phyloP scores from a whole-genome alignment of 768 basidiomycete genomes.

The Saitozyma podzolica region DNA sequence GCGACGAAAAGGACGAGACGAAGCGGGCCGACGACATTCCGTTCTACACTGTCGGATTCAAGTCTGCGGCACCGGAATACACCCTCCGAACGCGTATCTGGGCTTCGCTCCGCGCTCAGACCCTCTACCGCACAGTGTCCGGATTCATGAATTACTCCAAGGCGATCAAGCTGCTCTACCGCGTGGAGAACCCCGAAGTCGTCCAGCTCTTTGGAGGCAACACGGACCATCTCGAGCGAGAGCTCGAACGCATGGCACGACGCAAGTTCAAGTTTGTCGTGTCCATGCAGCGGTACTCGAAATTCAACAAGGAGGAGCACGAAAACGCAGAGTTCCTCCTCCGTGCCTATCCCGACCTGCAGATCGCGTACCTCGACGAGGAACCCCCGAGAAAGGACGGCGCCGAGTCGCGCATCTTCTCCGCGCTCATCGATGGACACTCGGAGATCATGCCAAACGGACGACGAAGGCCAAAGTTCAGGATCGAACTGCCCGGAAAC shows the following conservation, averaged over 20 bases:
- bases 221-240: slow-evolving; percentile 92
- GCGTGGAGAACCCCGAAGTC: slow-evolving; percentile 98
- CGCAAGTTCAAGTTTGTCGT: slow-evolving; percentile 99
- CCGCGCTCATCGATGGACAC: slow-evolving; percentile 94
- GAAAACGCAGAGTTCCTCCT: slow-evolving; percentile 98
- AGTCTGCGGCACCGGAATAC: slow-evolving; percentile 96
- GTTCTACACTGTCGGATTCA: slow-evolving; percentile 98
- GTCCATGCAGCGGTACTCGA: slow-evolving; percentile 98
- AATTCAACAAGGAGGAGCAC: slow-evolving; percentile 99
- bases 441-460: slow-evolving; percentile 91
- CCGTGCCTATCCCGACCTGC: slow-evolving; percentile 95
- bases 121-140: slow-evolving; percentile 95
- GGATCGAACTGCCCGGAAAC: slow-evolving; percentile 96
- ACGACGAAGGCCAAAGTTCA: slow-evolving; percentile 90
- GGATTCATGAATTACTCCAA: slow-evolving; percentile 99
- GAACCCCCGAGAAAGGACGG: slow-evolving; percentile 91
- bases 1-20: slow-evolving; percentile 71
- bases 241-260: slow-evolving; percentile 94
- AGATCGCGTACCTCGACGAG: slow-evolving; percentile 98
- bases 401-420: slow-evolving; percentile 92
- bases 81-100: slow-evolving; percentile 98
- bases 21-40: slow-evolving; percentile 86
- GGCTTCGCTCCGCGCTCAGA: slow-evolving; percentile 98
- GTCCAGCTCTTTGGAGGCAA: slow-evolving; percentile 97
- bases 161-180: slow-evolving; percentile 98